Percentiles rank a stretch among this genome's conserved stretches.
These are phyloP conservation scores for Hibiscus mutabilis DNA, from an alignment of 345 rosid species.

Conservation along the genomic window DNA sequence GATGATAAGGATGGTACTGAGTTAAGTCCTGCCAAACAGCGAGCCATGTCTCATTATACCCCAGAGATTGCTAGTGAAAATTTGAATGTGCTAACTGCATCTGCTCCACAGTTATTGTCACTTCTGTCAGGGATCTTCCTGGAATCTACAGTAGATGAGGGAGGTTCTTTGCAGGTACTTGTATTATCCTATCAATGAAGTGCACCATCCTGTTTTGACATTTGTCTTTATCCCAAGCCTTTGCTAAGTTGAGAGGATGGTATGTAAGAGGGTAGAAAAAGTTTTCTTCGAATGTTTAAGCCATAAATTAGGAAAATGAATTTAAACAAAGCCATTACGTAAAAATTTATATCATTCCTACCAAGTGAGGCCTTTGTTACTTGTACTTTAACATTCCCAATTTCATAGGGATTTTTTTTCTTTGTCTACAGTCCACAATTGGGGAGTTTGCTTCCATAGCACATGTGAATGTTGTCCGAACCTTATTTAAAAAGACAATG, in stretches of 20 bases:
- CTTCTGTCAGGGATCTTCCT: constrained; percentile 53
- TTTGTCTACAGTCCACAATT: constrained; percentile 59
- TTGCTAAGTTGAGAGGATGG: neutral
- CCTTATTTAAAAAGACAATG: constrained; percentile 58
- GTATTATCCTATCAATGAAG: constrained; percentile 1
- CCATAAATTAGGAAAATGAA: neutral
- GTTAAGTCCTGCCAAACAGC: constrained; percentile 36
- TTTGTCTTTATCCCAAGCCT: neutral
- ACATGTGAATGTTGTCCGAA: constrained; percentile 43
- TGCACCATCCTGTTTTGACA: neutral
- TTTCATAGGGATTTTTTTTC: neutral
- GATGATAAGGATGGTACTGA: constrained; percentile 29
- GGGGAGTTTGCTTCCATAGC: constrained; percentile 77
- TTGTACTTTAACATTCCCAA: neutral
- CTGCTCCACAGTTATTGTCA: constrained; percentile 56
- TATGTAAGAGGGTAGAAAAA: neutral
- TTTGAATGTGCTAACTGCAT: constrained; percentile 46
- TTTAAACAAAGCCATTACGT: neutral
- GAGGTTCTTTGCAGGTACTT: constrained; percentile 86
- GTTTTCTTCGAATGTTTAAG: neutral
- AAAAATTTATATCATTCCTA: neutral
- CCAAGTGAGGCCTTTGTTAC: neutral
- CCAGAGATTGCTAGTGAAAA: constrained; percentile 48
- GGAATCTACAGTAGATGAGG: constrained; percentile 75
- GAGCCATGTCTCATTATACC: constrained; percentile 48